These are phyloP conservation scores for Cyamopsis tetragonoloba DNA, from an alignment of 306 rosid genomes.

Conservation along the genomic window DNA sequence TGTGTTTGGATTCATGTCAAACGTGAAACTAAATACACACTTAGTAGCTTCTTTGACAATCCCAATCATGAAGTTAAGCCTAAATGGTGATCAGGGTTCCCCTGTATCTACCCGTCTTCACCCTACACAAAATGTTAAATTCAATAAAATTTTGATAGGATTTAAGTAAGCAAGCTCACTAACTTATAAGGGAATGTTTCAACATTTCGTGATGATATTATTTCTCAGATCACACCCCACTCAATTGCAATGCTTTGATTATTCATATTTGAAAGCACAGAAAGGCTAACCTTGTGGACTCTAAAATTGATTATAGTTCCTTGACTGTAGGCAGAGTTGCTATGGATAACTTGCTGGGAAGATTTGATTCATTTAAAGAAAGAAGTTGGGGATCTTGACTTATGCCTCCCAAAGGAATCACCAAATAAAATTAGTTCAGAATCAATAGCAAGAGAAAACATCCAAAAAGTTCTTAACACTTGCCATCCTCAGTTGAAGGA, in stretches of 20 bases:
- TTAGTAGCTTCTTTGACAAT: neutral
- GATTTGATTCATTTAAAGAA: slow-evolving; percentile 54
- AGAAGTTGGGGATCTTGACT: slow-evolving; percentile 34
- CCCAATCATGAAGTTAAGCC: neutral
- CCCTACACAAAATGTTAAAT: no score
- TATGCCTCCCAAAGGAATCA: slow-evolving; percentile 42
- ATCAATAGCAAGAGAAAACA: slow-evolving; percentile 38
- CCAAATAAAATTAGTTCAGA: slow-evolving; percentile 32
- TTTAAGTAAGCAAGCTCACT: neutral
- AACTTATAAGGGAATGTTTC: neutral
- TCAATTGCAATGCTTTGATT: neutral
- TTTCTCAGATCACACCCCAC: neutral
- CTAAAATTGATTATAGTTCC: slow-evolving; percentile 34
- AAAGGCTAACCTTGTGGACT: slow-evolving; percentile 15
- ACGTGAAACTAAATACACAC: no score
- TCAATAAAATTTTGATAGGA: neutral
- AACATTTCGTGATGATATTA: neutral
- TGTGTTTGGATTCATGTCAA: no score
- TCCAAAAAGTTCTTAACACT: slow-evolving; percentile 38
- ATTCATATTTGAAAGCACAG: neutral
- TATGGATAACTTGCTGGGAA: slow-evolving; percentile 58
- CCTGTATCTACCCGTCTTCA: no score
- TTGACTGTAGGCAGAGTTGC: slow-evolving; percentile 61
- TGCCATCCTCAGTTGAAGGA: slow-evolving; percentile 53
- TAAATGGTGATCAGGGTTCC: no score